Evolutionary conservation across 164 flowering plant genomes (phyloP).

Genomic region (Saururus chinensis): DNA sequence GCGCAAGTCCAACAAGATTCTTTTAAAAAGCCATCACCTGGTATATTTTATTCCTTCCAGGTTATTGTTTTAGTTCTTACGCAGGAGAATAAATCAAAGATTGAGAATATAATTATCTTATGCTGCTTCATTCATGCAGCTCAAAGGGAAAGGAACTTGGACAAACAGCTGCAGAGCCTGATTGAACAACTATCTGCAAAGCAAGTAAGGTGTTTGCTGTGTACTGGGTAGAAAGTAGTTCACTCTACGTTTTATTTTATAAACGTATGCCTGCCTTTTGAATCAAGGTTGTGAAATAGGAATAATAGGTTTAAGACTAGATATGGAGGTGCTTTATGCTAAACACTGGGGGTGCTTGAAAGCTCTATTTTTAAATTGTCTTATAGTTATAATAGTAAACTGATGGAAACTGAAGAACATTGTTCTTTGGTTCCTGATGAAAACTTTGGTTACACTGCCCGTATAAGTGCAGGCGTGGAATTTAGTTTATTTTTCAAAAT

Average conservation of each 20-base stretch:
- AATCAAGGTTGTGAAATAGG: not conserved
- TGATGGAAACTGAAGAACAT: too few relatives aligned
- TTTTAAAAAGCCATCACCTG: conserved; percentile 78
- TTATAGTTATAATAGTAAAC: too few relatives aligned
- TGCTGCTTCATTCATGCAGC: conserved; percentile 33
- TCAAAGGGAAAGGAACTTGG: conserved; percentile 81
- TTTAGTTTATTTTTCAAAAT: too few relatives aligned
- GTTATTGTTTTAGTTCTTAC: not conserved
- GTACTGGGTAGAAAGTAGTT: not conserved
- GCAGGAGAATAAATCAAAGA: not conserved
- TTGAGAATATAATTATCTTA: not conserved
- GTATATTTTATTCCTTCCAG: conserved; percentile 19
- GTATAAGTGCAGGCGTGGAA: not conserved
- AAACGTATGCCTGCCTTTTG: not conserved
- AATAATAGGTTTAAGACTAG: not conserved
- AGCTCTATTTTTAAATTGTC: not conserved
- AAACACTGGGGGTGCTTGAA: not conserved
- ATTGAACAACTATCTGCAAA: conserved; percentile 79
- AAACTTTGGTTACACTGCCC: not conserved
- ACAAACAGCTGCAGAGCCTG: conserved; percentile 85
- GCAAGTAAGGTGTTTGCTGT: conserved; percentile 42
- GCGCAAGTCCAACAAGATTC: conserved; percentile 53
- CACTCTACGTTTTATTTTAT: not conserved
- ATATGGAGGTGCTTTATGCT: too few relatives aligned
- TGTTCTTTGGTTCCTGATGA: too few relatives aligned